Evolutionary conservation across 441 rosid genomes (phyloP).

Genomic region (Bocquillonia castaneifolia): DNA sequence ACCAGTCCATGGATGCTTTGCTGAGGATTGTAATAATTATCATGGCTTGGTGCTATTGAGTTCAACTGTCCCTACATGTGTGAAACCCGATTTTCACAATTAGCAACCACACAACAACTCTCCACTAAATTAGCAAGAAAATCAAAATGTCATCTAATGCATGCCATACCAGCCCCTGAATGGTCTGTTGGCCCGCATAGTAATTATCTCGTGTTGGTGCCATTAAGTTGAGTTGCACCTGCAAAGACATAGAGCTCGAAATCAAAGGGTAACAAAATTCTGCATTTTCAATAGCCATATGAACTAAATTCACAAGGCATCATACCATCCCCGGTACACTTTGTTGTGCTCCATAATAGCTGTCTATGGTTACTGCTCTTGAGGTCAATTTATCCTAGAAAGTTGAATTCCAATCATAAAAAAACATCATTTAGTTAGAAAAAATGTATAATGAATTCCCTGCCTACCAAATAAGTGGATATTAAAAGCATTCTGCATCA

Average conservation of each 20-base stretch:
- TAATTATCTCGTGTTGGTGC: constrained; percentile 69
- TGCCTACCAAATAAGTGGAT: neutral
- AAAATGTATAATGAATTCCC: neutral
- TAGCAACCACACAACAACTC: neutral
- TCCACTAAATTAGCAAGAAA: neutral
- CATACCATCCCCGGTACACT: constrained; percentile 68
- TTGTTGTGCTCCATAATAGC: constrained; percentile 62
- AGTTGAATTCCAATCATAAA: constrained; percentile 12
- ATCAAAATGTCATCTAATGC: constrained; percentile 13
- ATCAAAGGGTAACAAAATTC: constrained; percentile 9
- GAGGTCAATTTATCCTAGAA: constrained; percentile 69
- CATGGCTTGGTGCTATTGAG: constrained; percentile 73
- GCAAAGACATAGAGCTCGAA: constrained; percentile 20
- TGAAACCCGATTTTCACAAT: constrained; percentile 15
- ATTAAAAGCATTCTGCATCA: neutral
- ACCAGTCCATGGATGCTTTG: constrained; percentile 83
- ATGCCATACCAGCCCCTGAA: constrained; percentile 75
- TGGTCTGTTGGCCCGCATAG: constrained; percentile 66
- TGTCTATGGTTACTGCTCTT: constrained; percentile 59
- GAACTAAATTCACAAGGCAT: constrained; percentile 14
- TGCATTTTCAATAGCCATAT: constrained; percentile 13
- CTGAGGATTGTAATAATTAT: constrained; percentile 57
- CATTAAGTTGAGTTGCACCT: constrained; percentile 90
- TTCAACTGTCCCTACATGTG: constrained; percentile 66
- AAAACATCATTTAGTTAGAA: neutral